phyloP scores from a whole-genome alignment of 495 filamentous ascomycete genomes.

The Tuber magnatum region DNA sequence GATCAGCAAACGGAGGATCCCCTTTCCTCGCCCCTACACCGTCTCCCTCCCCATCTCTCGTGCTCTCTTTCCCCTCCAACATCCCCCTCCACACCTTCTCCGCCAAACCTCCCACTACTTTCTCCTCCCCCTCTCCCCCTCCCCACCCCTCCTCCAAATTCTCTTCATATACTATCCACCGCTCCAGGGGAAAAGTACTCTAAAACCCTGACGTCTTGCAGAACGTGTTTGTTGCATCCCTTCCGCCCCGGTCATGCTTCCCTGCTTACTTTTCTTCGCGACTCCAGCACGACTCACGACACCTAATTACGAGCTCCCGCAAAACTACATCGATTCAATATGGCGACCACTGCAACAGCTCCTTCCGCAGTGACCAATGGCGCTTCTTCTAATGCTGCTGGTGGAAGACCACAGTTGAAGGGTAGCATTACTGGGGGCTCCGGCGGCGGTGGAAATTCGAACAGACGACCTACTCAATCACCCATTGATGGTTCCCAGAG shows the following conservation, averaged over 20 bases:
- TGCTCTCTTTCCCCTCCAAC: constrained; percentile 31
- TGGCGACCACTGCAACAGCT: constrained; percentile 39
- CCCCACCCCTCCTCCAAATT: not conserved
- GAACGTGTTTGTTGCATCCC: constrained; percentile 22
- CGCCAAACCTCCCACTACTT: not conserved
- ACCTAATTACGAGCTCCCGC: constrained; percentile 24
- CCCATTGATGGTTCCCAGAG: constrained; percentile 38
- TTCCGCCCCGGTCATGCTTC: constrained; percentile 19
- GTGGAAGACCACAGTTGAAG: constrained; percentile 38
- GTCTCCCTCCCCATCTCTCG: constrained; percentile 30
- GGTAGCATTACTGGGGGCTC: constrained; percentile 28
- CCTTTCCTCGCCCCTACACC: constrained; percentile 33
- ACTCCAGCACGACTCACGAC: constrained; percentile 20
- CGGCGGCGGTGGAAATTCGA: constrained; percentile 26
- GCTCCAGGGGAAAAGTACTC: constrained; percentile 23
- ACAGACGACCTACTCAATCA: constrained; percentile 36
- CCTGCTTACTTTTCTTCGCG: constrained; percentile 13
- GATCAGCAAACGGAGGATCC: constrained; percentile 32
- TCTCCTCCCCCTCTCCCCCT: not conserved
- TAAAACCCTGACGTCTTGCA: constrained; percentile 23
- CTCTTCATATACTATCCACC: constrained; percentile 17
- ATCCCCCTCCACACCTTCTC: constrained; percentile 18
- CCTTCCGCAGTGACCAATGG: constrained; percentile 35
- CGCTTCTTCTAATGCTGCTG: constrained; percentile 22
- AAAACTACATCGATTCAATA: constrained; percentile 23